Percentiles rank a stretch among this genome's conserved stretches.
Evolutionary conservation across 2,329 filamentous ascomycete species (phyloP).

Genomic region (Pezicula carpinea): DNA sequence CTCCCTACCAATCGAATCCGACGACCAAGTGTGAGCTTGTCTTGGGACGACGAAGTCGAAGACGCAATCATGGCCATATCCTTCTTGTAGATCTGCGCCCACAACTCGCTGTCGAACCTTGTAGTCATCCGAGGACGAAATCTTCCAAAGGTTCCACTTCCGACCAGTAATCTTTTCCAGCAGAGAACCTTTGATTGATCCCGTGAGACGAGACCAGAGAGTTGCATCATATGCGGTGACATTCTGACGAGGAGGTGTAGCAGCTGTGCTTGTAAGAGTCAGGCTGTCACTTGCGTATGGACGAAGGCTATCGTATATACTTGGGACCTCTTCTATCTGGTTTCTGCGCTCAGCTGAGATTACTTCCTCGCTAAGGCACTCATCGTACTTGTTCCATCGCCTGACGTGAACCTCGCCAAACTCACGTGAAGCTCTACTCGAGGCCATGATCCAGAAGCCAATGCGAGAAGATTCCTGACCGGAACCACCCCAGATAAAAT

Average conservation of each 20-base stretch:
- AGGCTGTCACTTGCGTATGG: constrained; percentile 13
- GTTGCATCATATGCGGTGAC: constrained; percentile 17
- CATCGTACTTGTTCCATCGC: constrained; percentile 53
- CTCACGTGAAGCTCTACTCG: constrained; percentile 18
- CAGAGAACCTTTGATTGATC: constrained; percentile 38
- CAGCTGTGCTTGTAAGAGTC: not conserved
- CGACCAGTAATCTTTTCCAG: constrained; percentile 44
- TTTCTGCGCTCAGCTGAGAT: constrained; percentile 39
- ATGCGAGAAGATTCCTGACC: constrained; percentile 44
- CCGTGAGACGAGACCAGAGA: constrained; percentile 50
- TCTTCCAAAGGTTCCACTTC: constrained; percentile 41
- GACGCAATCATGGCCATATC: constrained; percentile 38
- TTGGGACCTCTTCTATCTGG: constrained; percentile 33
- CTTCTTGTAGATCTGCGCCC: constrained; percentile 5
- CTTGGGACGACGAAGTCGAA: constrained; percentile 46
- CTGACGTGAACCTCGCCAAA: constrained; percentile 36
- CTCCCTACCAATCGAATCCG: constrained; percentile 28
- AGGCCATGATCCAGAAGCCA: constrained; percentile 50
- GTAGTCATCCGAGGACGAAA: constrained; percentile 50
- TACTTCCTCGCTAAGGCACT: constrained; percentile 46
- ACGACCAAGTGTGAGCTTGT: constrained; percentile 37
- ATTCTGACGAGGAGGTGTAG: constrained; percentile 2
- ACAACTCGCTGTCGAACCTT: constrained; percentile 6
- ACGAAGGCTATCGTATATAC: constrained; percentile 21
- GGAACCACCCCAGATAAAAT: constrained; percentile 56